These are phyloP conservation scores for Cornus kousa DNA, from an alignment of 148 eudicot genomes.

Conservation along the genomic window DNA sequence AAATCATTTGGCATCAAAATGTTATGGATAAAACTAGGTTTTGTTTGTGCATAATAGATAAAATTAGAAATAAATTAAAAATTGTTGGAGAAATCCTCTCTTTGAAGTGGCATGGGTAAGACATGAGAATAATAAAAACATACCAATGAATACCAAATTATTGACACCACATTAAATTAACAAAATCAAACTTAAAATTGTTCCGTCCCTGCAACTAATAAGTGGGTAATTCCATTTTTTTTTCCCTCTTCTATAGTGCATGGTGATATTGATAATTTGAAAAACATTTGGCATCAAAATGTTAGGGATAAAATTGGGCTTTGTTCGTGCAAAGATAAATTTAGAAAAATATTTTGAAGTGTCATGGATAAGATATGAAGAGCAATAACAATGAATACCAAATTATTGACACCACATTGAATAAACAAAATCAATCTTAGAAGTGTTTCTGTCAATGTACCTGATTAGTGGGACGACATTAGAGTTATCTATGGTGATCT, in stretches of 20 bases:
- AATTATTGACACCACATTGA: neutral
- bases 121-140: too few species aligned
- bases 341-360: too few species aligned
- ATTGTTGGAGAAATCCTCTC: too few species aligned
- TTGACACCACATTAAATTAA: neutral
- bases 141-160: neutral
- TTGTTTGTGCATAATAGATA: neutral
- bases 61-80: too few species aligned
- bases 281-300: neutral
- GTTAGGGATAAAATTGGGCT: neutral
- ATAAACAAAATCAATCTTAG: neutral
- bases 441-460: constrained; percentile 28
- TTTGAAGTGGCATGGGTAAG: too few species aligned
- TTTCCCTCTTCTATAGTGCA: too few species aligned
- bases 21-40: neutral
- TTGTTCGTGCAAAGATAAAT: neutral
- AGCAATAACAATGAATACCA: neutral
- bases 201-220: constrained; percentile 47
- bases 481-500: constrained; percentile 50
- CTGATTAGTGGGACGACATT: constrained; percentile 74
- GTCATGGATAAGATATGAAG: too few species aligned
- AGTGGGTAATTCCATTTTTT: constrained; percentile 23
- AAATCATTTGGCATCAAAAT: neutral
- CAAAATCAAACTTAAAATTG: neutral
- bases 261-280: neutral